phyloP scores from a whole-genome alignment of 768 basidiomycete species.

The Leccinum aurantiacum region DNA sequence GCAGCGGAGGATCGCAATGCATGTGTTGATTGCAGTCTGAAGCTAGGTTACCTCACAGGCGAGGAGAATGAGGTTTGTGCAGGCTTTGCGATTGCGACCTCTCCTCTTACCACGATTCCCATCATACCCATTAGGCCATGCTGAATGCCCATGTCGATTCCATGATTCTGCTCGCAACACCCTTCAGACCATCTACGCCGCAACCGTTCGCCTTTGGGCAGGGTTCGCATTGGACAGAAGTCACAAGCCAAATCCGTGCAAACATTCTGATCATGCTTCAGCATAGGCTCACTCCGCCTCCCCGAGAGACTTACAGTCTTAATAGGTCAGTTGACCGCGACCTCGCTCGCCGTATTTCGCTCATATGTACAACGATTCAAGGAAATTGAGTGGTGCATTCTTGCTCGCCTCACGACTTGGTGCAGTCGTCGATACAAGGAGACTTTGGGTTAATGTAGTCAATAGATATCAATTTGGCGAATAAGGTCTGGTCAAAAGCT shows the following conservation, averaged over 20 bases:
- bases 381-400: slow-evolving; percentile 83
- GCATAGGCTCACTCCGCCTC: slow-evolving; percentile 88
- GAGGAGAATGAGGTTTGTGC: slow-evolving; percentile 72
- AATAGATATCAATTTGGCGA: slow-evolving; percentile 19
- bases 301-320: slow-evolving; percentile 90
- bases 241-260: slow-evolving; percentile 74
- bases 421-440: slow-evolving; percentile 70
- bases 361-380: slow-evolving; percentile 4
- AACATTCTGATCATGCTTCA: slow-evolving; percentile 89
- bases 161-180: slow-evolving; percentile 80
- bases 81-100: background rate
- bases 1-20: slow-evolving; percentile 61
- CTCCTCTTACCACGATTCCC: background rate
- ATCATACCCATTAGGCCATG: slow-evolving; percentile 54
- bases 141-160: slow-evolving; percentile 82
- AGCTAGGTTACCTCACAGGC: slow-evolving; percentile 88
- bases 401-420: slow-evolving; percentile 73
- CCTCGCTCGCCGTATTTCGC: background rate
- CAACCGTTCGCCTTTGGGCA: slow-evolving; percentile 83
- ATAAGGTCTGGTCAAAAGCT: background rate
- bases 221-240: slow-evolving; percentile 60
- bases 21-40: slow-evolving; percentile 73
- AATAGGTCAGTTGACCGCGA: slow-evolving; percentile 60
- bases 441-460: slow-evolving; percentile 73
- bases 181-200: slow-evolving; percentile 64